Conservation (phyloP, 208 protist genomes). For the Trypanosoma avium region DNA sequence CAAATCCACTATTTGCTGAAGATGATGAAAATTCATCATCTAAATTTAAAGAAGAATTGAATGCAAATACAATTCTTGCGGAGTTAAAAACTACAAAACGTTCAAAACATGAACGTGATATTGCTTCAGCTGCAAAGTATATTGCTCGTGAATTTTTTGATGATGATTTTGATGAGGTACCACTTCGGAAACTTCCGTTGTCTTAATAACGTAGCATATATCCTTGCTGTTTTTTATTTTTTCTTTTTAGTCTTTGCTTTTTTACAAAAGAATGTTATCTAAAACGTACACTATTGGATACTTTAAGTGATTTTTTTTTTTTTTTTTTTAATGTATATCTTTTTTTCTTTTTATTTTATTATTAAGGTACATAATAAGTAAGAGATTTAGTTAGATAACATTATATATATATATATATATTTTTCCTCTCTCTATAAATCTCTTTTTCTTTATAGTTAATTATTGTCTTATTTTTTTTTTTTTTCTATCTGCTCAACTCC, state of each 20-base stretch:
- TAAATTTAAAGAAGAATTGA: background rate
- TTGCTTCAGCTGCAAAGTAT: conserved; percentile 38
- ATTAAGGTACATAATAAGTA: too few relatives aligned
- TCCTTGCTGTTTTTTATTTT: too few relatives aligned
- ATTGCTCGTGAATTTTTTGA: conserved; percentile 58
- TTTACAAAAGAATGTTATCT: background rate
- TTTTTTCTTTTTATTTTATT: background rate
- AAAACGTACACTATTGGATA: background rate
- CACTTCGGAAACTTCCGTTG: conserved; percentile 23
- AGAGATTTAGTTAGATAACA: background rate
- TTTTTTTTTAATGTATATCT: conserved; percentile 2
- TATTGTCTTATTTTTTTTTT: background rate
- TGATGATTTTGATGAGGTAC: conserved; percentile 65
- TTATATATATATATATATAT: conserved; percentile 20
- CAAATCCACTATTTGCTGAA: conserved; percentile 5
- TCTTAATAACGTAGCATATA: background rate
- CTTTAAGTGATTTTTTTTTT: background rate
- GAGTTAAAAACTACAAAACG: background rate
- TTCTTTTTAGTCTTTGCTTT: background rate
- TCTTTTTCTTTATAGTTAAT: conserved; percentile 8
- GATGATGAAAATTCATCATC: background rate
- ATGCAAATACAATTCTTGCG: background rate
- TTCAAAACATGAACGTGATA: conserved; percentile 1
- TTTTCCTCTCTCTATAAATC: too few relatives aligned
- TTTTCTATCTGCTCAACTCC: too few relatives aligned